Evolutionary conservation across 208 protist species (phyloP).

Genomic region (Hexamita inflata): DNA sequence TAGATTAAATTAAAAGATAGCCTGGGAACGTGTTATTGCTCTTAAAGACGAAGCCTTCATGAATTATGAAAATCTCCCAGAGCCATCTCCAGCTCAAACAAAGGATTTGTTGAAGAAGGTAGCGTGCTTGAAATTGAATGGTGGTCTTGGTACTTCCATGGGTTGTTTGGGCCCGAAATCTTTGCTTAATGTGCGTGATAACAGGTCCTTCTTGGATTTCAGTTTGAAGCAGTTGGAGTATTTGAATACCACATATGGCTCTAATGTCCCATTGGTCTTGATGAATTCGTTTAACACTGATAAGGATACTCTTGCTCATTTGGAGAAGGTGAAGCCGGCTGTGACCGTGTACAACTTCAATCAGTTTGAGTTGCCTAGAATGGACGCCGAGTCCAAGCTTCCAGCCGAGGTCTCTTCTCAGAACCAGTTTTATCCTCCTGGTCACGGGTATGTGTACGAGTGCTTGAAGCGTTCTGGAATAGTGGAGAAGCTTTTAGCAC

Average conservation of each 20-base stretch:
- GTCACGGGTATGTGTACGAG: conserved; percentile 93
- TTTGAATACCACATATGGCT: conserved; percentile 63
- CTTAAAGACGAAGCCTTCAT: no score
- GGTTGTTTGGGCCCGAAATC: conserved; percentile 64
- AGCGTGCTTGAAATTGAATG: conserved; percentile 44
- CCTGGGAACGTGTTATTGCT: no score
- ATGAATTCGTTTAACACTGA: conserved; percentile 96
- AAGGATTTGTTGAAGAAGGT: conserved; percentile 22
- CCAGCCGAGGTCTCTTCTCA: conserved; percentile 44
- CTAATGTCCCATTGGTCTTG: conserved; percentile 72
- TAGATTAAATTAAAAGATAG: no score
- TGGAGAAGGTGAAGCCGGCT: conserved; percentile 55
- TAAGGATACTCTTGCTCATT: conserved; percentile 45
- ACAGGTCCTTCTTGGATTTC: conserved; percentile 87
- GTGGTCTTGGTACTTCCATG: conserved; percentile 67
- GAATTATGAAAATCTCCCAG: no score
- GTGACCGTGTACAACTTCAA: conserved; percentile 58
- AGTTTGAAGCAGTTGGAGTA: conserved; percentile 69
- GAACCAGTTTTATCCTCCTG: conserved; percentile 78
- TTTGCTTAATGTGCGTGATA: conserved; percentile 69
- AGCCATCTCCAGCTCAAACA: no score
- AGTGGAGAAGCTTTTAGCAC: conserved; percentile 55
- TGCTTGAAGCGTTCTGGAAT: conserved; percentile 61
- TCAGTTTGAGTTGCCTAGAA: conserved; percentile 56
- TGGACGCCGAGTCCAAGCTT: conserved; percentile 53